Conservation (phyloP, 495 filamentous ascomycete species). For the Lasiosphaeria miniovina region DNA sequence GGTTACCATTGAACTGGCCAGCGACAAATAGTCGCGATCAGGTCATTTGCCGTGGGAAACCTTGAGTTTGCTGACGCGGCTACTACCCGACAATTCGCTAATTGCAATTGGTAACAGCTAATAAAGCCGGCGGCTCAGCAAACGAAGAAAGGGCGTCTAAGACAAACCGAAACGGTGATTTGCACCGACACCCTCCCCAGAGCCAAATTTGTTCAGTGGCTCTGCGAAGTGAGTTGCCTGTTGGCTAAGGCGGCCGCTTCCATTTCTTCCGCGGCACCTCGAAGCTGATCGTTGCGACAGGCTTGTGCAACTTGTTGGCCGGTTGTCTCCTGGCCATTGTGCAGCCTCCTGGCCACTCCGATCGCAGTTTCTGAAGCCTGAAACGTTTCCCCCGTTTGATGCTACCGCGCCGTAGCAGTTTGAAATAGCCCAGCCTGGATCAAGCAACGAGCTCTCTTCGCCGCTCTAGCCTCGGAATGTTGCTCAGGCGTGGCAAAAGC, state of each 20-base stretch:
- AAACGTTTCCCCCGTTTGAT: conserved; percentile 13
- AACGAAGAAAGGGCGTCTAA: conserved; percentile 5
- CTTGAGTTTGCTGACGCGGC: conserved; percentile 4
- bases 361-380: conserved; percentile 18
- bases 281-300: conserved; percentile 14
- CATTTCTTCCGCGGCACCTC: not conserved
- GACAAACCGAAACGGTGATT: conserved; percentile 19
- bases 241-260: conserved; percentile 5
- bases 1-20: not conserved
- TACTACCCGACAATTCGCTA: not conserved
- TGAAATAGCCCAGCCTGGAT: conserved; percentile 22
- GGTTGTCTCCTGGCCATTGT: conserved; percentile 6
- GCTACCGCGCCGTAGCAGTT: conserved; percentile 25
- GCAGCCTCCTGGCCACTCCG: conserved; percentile 7
- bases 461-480: conserved; percentile 57
- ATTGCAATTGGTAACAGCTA: conserved; percentile 1
- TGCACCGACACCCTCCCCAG: conserved; percentile 14
- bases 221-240: conserved; percentile 11
- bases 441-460: conserved; percentile 47
- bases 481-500: conserved; percentile 80
- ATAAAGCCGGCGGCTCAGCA: conserved; percentile 8
- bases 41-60: not conserved
- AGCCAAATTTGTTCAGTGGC: conserved; percentile 3
- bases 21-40: not conserved
- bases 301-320: conserved; percentile 7